Evolutionary conservation across 257 asterid genomes (phyloP).

Genomic region (Solanum etuberosum): DNA sequence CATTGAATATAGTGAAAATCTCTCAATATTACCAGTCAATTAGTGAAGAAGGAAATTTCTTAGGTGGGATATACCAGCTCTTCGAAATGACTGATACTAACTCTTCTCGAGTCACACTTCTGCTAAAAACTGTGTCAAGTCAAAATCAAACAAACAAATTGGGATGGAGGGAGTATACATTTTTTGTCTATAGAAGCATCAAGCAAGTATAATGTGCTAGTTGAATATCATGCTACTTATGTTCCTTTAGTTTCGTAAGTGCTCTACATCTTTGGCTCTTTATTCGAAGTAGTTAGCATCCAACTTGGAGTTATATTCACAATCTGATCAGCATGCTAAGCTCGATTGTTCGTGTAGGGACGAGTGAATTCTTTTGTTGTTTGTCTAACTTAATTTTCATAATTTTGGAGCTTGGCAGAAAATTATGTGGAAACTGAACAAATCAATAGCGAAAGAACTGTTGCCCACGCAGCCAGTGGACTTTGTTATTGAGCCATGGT

Average conservation of each 20-base stretch:
- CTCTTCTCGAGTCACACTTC: neutral
- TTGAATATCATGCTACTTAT: neutral
- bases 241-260: neutral
- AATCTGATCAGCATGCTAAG: neutral
- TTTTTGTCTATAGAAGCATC: neutral
- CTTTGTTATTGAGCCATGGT: conserved; percentile 88
- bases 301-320: neutral
- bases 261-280: neutral
- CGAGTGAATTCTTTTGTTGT: neutral
- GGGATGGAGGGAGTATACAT: neutral
- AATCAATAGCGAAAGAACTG: conserved; percentile 92
- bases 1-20: too few species aligned
- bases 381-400: conserved; percentile 20
- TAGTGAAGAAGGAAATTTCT: too few species aligned
- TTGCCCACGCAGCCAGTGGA: conserved; percentile 92
- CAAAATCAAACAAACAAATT: neutral
- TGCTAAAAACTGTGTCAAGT: neutral
- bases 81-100: neutral
- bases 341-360: neutral
- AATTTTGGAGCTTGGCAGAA: conserved; percentile 67
- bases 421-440: conserved; percentile 99
- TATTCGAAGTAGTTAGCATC: neutral
- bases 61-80: too few species aligned
- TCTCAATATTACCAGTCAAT: too few species aligned
- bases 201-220: neutral